A percentile compares a stretch with the other conserved stretches of the same genome.
phyloP scores from a whole-genome alignment of 176 grass and related monocot genomes.

The Juncus effusus region DNA sequence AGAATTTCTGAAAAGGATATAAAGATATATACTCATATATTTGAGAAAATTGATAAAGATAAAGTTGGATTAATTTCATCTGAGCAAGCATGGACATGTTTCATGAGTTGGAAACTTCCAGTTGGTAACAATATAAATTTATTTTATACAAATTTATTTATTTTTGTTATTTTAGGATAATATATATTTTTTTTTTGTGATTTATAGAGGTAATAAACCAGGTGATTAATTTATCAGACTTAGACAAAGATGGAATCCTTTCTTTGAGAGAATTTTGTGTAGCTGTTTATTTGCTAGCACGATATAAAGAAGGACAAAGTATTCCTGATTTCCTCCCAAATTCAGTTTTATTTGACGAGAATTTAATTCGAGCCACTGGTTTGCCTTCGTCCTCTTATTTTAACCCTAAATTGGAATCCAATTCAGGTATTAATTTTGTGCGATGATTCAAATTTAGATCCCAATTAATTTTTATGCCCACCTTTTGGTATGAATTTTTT shows the following conservation, averaged over 20 bases:
- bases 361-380: neutral
- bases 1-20: conserved; percentile 30
- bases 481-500: too few relatives aligned
- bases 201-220: conserved; percentile 13
- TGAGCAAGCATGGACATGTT: conserved; percentile 16
- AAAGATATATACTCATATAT: conserved; percentile 19
- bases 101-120: conserved; percentile 30
- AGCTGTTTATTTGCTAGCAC: conserved; percentile 28
- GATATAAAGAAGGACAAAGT: conserved; percentile 12
- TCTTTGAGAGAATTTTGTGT: conserved; percentile 26
- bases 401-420: too few relatives aligned
- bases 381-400: neutral
- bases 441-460: too few relatives aligned
- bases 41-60: conserved; percentile 25
- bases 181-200: too few relatives aligned
- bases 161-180: too few relatives aligned
- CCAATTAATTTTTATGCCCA: too few relatives aligned
- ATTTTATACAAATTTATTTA: too few relatives aligned
- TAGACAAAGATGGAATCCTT: conserved; percentile 25
- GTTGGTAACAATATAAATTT: neutral
- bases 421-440: too few relatives aligned
- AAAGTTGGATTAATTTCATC: conserved; percentile 29
- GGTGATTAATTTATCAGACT: conserved; percentile 24
- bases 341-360: conserved; percentile 11
- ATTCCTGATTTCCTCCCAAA: conserved; percentile 18